Evolutionary conservation across 176 grass and related monocot species (phyloP), one percentile per base, ranked within the genome.

Genomic region (Dactylis glomerata): DNA sequence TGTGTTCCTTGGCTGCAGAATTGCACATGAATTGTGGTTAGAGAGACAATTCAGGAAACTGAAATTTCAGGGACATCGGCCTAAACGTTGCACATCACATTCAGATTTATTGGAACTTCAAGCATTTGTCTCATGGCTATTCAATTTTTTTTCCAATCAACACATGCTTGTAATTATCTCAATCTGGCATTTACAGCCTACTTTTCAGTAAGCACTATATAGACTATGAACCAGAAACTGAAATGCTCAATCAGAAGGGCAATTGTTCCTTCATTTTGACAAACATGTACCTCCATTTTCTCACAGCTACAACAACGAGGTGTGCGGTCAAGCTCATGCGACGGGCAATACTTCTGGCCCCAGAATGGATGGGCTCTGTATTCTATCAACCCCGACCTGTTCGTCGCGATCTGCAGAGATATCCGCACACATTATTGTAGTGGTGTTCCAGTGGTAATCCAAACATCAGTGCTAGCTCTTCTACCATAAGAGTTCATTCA

Each of bases 271-370:
- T 28, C 47, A 11, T 84, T 84, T 30, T 1, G 5, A 16, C 56
- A 67, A 67, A 62, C 55, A 72, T 75, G 10, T 63, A 94, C 95
- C 92, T 98, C 95, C 92, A 98, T 98, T 76, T 90, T 90, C 61
- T 98, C 92, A 51, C 92, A 97, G 79, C 95, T 93, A 69, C 95
- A 97, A 19, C 95, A 97, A 36, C 92, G 87, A 17, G 91, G 85
- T 4, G 92, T 95, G 49, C 61, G 73, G 68, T 97, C 91, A 73
- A 78, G 91, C 65, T 97, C 95, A 67, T 95, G 92, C 13, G 78
- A 84, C 62, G 92, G 92, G 80, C 95, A 95, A 71, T 95, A 97
- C 87, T 97, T 97, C 59, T 95, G 92, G 28, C 89, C 95, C 92
- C 95, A 97, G 79, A 95, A 97, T 61, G 92, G 92, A 82, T 95